These are phyloP conservation scores for Ceratopteris richardii DNA, from an alignment of 75 land plant species.

Conservation along the genomic window DNA sequence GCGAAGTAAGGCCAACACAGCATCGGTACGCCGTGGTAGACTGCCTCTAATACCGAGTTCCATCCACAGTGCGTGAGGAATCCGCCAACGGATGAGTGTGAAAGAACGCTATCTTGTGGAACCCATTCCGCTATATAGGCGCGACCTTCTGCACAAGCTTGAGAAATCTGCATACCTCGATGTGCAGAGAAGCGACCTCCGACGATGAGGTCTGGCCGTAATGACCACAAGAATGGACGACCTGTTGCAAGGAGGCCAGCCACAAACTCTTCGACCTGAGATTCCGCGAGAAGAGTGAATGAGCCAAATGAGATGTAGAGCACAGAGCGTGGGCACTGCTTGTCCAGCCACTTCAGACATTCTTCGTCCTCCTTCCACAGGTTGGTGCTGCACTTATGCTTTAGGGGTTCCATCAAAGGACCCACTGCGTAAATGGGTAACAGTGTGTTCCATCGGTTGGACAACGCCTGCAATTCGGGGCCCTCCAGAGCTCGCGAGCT, in stretches of 20 bases:
- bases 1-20: constrained; percentile 27
- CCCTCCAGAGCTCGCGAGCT: no score
- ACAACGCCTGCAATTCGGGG: constrained; percentile 12
- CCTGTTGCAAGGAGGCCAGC: constrained; percentile 16
- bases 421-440: not conserved
- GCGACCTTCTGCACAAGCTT: constrained; percentile 6
- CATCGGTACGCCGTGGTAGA: constrained; percentile 34
- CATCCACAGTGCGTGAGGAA: constrained; percentile 48
- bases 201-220: constrained; percentile 19
- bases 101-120: constrained; percentile 31
- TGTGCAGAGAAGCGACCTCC: not conserved
- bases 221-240: constrained; percentile 32
- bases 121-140: constrained; percentile 33
- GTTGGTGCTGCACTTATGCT: not conserved
- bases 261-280: constrained; percentile 18
- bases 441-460: constrained; percentile 4
- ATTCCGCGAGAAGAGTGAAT: not conserved
- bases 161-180: not conserved
- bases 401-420: not conserved
- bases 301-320: no score
- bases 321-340: constrained; percentile 15
- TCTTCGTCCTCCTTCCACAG: constrained; percentile 12
- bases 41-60: constrained; percentile 33
- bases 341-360: constrained; percentile 16
- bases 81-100: constrained; percentile 28